Evolutionary conservation across 2,329 filamentous ascomycete species (phyloP).

Genomic region (Biscogniauxia marginata): DNA sequence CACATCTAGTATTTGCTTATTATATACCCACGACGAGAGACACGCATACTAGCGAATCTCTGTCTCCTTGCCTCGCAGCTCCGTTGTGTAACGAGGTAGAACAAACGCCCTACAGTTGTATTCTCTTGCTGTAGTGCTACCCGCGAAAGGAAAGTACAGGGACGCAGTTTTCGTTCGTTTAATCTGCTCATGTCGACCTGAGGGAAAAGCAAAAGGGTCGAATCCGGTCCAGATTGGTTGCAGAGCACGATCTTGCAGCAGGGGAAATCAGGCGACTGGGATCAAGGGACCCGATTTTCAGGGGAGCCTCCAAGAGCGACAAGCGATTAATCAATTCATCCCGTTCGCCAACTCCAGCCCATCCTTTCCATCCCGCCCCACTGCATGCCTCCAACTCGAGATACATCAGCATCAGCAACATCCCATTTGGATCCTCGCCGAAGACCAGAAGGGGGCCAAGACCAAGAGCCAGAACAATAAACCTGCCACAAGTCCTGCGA

Average conservation of each 20-base stretch:
- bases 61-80: not conserved
- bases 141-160: not conserved
- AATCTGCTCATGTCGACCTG: not conserved
- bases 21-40: slow-evolving; percentile 8
- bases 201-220: not conserved
- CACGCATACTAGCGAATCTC: not conserved
- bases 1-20: slow-evolving; percentile 16
- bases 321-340: not conserved
- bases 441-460: not conserved
- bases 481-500: too few relatives aligned
- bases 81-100: not conserved
- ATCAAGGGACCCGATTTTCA: not conserved
- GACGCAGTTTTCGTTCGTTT: not conserved
- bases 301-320: not conserved
- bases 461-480: too few relatives aligned
- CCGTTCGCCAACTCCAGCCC: not conserved
- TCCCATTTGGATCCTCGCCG: not conserved
- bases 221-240: not conserved
- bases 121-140: not conserved
- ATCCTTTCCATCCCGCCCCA: not conserved
- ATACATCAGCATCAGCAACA: not conserved
- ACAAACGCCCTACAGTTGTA: not conserved
- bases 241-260: not conserved
- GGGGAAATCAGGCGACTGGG: not conserved
- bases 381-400: not conserved